phyloP scores from a whole-genome alignment of 768 basidiomycete species.

The Rhodosporidiobolus sp. region DNA sequence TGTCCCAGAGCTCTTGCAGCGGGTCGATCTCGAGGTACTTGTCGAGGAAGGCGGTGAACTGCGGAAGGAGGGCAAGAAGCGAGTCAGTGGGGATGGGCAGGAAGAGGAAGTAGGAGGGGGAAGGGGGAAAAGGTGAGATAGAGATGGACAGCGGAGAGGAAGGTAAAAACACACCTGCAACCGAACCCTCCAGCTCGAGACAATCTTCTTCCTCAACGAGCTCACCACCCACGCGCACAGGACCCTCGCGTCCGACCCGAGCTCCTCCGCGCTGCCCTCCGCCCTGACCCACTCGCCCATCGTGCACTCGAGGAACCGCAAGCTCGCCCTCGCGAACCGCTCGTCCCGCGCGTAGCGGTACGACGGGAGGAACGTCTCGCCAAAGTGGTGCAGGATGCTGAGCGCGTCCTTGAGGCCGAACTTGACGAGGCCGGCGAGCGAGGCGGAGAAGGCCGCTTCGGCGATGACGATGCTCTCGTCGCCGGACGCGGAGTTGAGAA shows the following conservation, averaged over 20 bases:
- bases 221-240: constrained; percentile 61
- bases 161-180: constrained; percentile 21
- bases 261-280: constrained; percentile 45
- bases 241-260: constrained; percentile 54
- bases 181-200: constrained; percentile 66
- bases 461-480: constrained; percentile 60
- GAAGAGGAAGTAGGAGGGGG: background rate
- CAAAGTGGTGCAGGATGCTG: constrained; percentile 58
- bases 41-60: constrained; percentile 63
- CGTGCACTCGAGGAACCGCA: constrained; percentile 67
- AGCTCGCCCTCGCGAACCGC: constrained; percentile 56
- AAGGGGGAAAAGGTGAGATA: no score
- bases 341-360: constrained; percentile 62
- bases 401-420: constrained; percentile 58
- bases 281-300: constrained; percentile 59
- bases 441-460: constrained; percentile 59
- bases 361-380: constrained; percentile 53
- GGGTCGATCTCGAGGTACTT: constrained; percentile 63
- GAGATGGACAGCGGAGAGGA: background rate
- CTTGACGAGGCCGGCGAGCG: constrained; percentile 59
- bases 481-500: constrained; percentile 47
- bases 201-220: constrained; percentile 51
- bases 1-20: constrained; percentile 55
- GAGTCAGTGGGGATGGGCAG: constrained; percentile 47
- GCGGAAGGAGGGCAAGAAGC: constrained; percentile 15